Evolutionary conservation across 2,329 filamentous ascomycete species (phyloP), one percentile per base, ranked within the genome.

Genomic region (Sclerotinia borealis): DNA sequence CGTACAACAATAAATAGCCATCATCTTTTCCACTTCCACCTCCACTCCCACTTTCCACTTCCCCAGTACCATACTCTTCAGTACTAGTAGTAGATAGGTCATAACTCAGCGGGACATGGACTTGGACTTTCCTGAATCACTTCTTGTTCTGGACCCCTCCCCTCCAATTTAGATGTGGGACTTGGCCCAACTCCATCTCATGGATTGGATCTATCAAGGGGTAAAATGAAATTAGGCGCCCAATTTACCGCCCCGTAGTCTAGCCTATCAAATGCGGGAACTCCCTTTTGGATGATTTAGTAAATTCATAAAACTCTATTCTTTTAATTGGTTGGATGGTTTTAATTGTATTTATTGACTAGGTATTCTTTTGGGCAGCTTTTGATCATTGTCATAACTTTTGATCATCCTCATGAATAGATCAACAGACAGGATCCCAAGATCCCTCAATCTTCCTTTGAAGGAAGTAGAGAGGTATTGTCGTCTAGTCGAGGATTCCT

Each of bases 211-310:
- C 19, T 25, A 19, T 4, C 39, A 39, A 39, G 50, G 60, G 60
- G 41, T 29, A 45, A 52, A 48, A 47, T 61, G 27, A 61, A n/a
- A 61, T 62, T 62, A 62, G 50, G 60, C 60, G 60, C 60, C 51
- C 41, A 45, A 45, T 47, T 62, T 62, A 55, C 60, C 60, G 50
- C 50, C 31, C 29, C 22, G n/a, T 5, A 54, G 11, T 25, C 22
- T 29, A 62, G 31, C 60, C 60, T 56, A 62, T 62, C 60, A 62
- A 36, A 55, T 31, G 41, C n/a, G 6, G 39, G 31, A 39, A 19
- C 22, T 56, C 31, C 59, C 39, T 45, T 34, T 39, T 25, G 9
- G 37, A 27, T 45, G 59, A 47, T 54, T 41, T 13, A 47, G 25
- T 47, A 15, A 43, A 31, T 22, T 3, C 15, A 37, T 13, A 13